phyloP scores from a whole-genome alignment of 2,329 filamentous ascomycete species.

The Teratosphaeria viscida region DNA sequence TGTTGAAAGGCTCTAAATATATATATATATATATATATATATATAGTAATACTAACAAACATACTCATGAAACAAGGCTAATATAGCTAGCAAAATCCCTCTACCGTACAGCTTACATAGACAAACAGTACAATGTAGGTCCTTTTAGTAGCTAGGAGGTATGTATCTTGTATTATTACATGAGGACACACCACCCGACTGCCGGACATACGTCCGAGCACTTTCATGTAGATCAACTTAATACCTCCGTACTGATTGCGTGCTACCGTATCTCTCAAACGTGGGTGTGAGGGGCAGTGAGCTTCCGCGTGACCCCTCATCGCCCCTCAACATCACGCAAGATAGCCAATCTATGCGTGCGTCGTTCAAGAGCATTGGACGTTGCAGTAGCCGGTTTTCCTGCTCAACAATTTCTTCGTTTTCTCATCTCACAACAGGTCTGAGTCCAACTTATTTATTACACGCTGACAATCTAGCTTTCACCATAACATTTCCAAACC shows the following conservation, averaged over 20 bases:
- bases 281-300: neutral
- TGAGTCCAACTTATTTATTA: neutral
- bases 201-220: slow-evolving; percentile 37
- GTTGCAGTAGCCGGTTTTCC: neutral
- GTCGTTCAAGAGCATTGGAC: neutral
- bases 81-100: too few species aligned
- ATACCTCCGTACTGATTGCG: neutral
- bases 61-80: too few species aligned
- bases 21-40: too few species aligned
- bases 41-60: too few species aligned
- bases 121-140: too few species aligned
- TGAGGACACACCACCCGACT: slow-evolving; percentile 29
- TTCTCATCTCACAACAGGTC: neutral
- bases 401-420: neutral
- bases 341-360: slow-evolving; percentile 26
- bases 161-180: too few species aligned
- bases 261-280: neutral
- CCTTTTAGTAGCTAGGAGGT: too few species aligned
- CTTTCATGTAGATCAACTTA: neutral
- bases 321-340: neutral
- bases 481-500: neutral
- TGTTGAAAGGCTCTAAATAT: neutral
- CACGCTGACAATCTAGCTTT: neutral
- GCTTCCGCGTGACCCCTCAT: neutral
- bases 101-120: too few species aligned